Conservation (phyloP, 495 filamentous ascomycete species). For the Neurospora sublineolata region DNA sequence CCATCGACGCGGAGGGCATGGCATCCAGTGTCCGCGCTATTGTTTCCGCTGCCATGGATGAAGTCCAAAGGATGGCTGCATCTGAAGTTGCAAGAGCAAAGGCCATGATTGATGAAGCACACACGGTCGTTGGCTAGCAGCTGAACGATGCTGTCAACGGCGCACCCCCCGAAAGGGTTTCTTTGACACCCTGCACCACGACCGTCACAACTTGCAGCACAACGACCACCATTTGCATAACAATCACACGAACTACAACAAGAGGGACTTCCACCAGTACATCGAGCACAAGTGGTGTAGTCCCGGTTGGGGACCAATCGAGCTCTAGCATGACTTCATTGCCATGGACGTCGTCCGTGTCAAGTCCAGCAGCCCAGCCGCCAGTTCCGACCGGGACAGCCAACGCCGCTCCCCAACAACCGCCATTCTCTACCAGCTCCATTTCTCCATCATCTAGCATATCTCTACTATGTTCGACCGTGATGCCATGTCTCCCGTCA, state of each 20-base stretch:
- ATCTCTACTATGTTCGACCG: neutral
- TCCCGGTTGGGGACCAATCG: neutral
- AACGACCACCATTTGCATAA: constrained; percentile 6
- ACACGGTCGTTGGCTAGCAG: constrained; percentile 6
- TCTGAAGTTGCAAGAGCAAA: constrained; percentile 9
- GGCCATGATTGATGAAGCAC: constrained; percentile 9
- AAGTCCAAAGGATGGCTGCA: constrained; percentile 9
- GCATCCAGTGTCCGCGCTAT: constrained; percentile 9
- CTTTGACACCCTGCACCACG: constrained; percentile 9
- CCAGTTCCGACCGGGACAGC: neutral
- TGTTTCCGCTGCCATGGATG: constrained; percentile 8
- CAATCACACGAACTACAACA: constrained; percentile 2
- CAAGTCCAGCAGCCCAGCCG: neutral
- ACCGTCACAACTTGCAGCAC: constrained; percentile 10
- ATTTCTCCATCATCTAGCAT: neutral
- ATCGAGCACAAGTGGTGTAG: neutral
- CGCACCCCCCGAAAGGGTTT: constrained; percentile 4
- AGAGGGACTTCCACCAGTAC: neutral
- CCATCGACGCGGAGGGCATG: constrained; percentile 7
- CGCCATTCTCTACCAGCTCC: neutral
- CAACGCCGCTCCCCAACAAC: neutral
- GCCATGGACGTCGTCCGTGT: neutral
- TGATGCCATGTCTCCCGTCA: neutral
- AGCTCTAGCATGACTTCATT: neutral
- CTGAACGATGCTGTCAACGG: constrained; percentile 5